Base-by-base conservation (phyloP, 2,329 filamentous ascomycete species). In the Colletotrichum agaves region DNA sequence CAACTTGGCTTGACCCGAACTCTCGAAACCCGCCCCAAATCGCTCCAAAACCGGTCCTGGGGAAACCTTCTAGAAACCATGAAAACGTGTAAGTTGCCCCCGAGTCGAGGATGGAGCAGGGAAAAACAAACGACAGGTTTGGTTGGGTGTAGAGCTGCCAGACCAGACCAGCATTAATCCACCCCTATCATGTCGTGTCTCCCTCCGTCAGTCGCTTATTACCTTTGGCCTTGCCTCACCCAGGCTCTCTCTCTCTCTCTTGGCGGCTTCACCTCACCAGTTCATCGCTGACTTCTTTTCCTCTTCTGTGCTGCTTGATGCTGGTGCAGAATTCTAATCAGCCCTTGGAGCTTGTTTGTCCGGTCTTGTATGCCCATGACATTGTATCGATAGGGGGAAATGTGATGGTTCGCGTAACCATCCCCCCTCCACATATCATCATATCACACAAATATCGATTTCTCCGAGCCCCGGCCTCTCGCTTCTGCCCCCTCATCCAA, bases 151-250 rank as follows among this genome's bases (percentile, higher is more conserved):
- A 7, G n/a, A 44, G 41, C 41, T n/a, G 41, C 41, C 41, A 37
- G 35, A 37, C 5, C 11, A 47, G 17, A 3, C 2, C 44, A 3
- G 8, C 44, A 13, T 3, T 35, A 23, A 6, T 23, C 23, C 23
- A 4, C 3, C 23, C 23, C 23, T 6, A 27, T 6, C 23, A 27
- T 27, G 27, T 27, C 27, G 27, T 7, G 27, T 8, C 27, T 27
- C 27, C 8, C 27, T 27, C 27, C 8, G 27, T 27, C 27, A 27
- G 8, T 56, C 52, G 52, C 52, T 56, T 56, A 43, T 56, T 41
- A 56, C 19, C 19, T 56, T 56, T 56, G 35, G 35, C 52, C 35
- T 53, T 53, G 52, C 52, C 35, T 41, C n/a, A 56, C 35, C 17
- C 52, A 39, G 52, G 35, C 5, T 47, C 44, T 27, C 17, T n/a